Percentiles rank a stretch among this genome's conserved stretches.
Evolutionary conservation across 805 yeast species (phyloP).

Genomic region (Dipodascopsis tothii): DNA sequence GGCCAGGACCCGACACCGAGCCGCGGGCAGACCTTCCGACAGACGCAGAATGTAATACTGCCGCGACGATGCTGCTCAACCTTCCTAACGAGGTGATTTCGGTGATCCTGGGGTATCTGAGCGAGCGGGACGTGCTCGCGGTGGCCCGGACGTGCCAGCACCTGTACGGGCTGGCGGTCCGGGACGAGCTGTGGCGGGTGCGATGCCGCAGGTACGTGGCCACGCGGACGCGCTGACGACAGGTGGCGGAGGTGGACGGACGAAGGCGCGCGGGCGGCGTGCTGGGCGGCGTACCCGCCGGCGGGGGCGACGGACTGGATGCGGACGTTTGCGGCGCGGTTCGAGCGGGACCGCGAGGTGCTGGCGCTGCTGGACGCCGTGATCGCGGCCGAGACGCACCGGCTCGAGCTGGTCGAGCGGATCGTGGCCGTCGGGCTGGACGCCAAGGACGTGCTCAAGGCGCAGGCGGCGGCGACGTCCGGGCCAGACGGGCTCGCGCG

Average conservation of each 20-base stretch:
- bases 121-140: background rate
- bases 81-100: background rate
- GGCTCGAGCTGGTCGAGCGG: background rate
- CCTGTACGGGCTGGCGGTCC: background rate
- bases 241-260: background rate
- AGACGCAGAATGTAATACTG: background rate
- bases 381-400: background rate
- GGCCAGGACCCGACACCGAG: no score
- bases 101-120: background rate
- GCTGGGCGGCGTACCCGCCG: background rate
- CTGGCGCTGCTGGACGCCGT: background rate
- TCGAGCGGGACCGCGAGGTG: background rate
- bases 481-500: background rate
- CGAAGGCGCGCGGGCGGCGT: background rate
- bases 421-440: background rate
- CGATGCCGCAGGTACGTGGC: background rate
- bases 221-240: background rate
- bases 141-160: background rate
- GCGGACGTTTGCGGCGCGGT: background rate
- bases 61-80: background rate
- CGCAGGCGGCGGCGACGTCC: background rate
- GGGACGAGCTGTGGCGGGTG: background rate
- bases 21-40: no score
- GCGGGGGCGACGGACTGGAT: background rate
- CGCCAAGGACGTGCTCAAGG: background rate